phyloP scores from a whole-genome alignment of 352 stramenopile genomes.

The Pythium sp. region DNA sequence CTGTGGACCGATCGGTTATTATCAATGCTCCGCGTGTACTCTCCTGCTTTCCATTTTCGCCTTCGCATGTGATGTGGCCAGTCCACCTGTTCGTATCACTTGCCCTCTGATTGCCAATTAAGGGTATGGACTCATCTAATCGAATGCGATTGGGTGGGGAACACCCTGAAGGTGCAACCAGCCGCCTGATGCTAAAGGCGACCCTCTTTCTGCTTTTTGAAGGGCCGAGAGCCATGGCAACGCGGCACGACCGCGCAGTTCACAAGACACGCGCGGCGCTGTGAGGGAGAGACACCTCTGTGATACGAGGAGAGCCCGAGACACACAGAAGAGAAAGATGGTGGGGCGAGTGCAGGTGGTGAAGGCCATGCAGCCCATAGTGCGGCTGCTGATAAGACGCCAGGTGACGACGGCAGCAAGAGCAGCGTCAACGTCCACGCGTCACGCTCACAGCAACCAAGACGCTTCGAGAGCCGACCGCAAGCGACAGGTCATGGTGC shows the following conservation, averaged over 20 bases:
- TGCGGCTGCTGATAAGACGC: not conserved
- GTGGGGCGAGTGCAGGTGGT: not conserved
- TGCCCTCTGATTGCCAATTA: not conserved
- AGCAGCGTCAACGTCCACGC: not conserved
- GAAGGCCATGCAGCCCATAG: not conserved
- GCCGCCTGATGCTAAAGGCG: not conserved
- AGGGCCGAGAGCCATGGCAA: not conserved
- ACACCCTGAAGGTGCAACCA: not conserved
- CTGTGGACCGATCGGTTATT: not conserved
- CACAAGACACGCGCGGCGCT: slow-evolving; percentile 1
- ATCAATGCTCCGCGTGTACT: not conserved
- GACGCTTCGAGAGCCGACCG: not conserved
- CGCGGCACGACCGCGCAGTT: not conserved
- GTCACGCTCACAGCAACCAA: not conserved
- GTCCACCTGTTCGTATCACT: not conserved
- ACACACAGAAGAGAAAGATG: not conserved
- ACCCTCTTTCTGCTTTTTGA: not conserved
- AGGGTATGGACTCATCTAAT: not conserved
- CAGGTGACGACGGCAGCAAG: not conserved
- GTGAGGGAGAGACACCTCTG: not conserved
- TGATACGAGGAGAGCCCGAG: too few species aligned
- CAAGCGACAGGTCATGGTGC: not conserved
- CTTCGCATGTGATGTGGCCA: not conserved
- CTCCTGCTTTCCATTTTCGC: not conserved
- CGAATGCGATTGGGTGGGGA: not conserved